Evolutionary conservation across 352 stramenopile species (phyloP).

Genomic region (Pythium apleroticum): DNA sequence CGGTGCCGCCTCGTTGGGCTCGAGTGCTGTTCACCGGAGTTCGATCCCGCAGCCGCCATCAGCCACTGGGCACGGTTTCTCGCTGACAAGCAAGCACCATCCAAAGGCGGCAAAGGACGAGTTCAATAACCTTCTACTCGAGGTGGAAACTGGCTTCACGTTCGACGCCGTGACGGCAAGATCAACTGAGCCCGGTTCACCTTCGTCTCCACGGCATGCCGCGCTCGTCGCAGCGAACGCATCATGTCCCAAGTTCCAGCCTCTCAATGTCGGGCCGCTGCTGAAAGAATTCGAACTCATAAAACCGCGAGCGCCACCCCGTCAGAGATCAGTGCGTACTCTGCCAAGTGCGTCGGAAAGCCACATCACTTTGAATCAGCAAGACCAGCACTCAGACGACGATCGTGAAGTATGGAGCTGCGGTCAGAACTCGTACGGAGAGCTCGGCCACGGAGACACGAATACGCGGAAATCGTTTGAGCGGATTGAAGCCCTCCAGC

Average conservation of each 20-base stretch:
- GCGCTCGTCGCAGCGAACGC: slow-evolving; percentile 18
- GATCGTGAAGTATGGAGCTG: slow-evolving; percentile 92
- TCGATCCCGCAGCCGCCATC: slow-evolving; percentile 13
- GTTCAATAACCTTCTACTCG: slow-evolving; percentile 33
- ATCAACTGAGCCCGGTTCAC: slow-evolving; percentile 6
- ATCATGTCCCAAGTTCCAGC: slow-evolving; percentile 50
- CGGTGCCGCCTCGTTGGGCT: background rate
- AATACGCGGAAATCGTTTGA: slow-evolving; percentile 81
- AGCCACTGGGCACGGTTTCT: background rate
- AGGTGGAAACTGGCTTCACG: slow-evolving; percentile 28
- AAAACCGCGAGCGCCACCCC: slow-evolving; percentile 21
- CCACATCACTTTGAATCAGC: background rate
- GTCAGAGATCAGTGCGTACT: background rate
- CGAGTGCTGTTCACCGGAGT: background rate
- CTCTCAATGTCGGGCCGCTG: slow-evolving; percentile 39
- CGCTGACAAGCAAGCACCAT: background rate
- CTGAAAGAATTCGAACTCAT: slow-evolving; percentile 42
- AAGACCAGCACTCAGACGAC: slow-evolving; percentile 42
- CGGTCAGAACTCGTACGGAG: slow-evolving; percentile 94
- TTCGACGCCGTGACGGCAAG: slow-evolving; percentile 34
- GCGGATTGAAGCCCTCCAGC: slow-evolving; percentile 65
- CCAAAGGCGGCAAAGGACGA: slow-evolving; percentile 32
- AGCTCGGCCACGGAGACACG: slow-evolving; percentile 91
- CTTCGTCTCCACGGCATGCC: slow-evolving; percentile 8
- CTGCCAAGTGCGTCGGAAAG: background rate